Base-by-base conservation (phyloP, 2,329 filamentous ascomycete genomes). In the Hypoxylon sp. region DNA sequence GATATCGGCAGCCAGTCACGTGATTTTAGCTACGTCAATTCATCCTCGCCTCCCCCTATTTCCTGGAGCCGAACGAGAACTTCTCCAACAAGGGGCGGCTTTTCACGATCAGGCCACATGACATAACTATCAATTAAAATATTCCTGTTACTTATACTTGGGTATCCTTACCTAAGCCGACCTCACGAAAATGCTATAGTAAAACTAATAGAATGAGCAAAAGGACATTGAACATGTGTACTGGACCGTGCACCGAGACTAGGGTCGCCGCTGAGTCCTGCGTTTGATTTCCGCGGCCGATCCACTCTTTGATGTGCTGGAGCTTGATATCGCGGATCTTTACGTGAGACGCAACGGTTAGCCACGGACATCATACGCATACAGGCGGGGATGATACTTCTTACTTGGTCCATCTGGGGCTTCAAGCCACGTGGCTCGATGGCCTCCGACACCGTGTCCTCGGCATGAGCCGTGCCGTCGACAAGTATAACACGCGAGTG, bases 241-340 rank as follows among this genome's bases (percentile, higher is more conserved):
- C 20, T 3, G 30, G 17, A 30, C 20, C 20, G 8, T n/a, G 17
- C 22, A 17, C 28, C 51, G 54, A 28, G 2, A 37, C 26, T 15
- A 56, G 15, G 20, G 17, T 46, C 11, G 37, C 24, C 7, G 51
- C 57, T n/a, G 43, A n/a, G 3, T 30, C 39, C 7, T 49, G 13
- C 8, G 55, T 61, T 20, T 68, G 63, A 41, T 66, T 66, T 2
- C 65, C 65, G 39, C 46, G 55, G 2, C 68, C 62, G n/a, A 69
- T 60, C 65, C 65, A 69, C 24, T 68, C 68, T 6, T 61, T 60
- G 5, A 69, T 54, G 26, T 69, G 65, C 43, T 59, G 51, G 10
- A 70, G 26, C 56, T 67, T 70, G 17, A 59, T 11, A 34, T 70
- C 60, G 4, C 68, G 59, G 47, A 69, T 64, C 67, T 68, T 41